phyloP scores from a whole-genome alignment of 805 yeast genomes.

The Kodamaea laetipori region DNA sequence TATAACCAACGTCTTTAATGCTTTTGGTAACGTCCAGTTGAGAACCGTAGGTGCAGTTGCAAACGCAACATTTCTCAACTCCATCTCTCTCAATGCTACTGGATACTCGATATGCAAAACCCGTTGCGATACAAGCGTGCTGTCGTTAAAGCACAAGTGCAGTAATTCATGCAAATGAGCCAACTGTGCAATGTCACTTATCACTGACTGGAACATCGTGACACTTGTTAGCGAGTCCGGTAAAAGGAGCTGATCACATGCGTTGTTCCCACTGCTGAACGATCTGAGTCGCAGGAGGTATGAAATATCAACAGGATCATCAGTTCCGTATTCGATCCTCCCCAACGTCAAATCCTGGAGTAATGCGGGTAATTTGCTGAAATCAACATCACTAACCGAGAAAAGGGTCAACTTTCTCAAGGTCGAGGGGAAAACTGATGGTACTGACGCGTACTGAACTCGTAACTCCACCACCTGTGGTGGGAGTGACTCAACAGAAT shows the following conservation, averaged over 20 bases:
- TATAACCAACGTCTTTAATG: neutral
- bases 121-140: slow-evolving; percentile 6
- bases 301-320: slow-evolving; percentile 7
- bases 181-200: neutral
- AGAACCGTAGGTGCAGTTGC: slow-evolving; percentile 3
- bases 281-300: slow-evolving; percentile 4
- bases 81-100: neutral
- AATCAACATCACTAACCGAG: slow-evolving; percentile 8
- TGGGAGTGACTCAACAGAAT: slow-evolving; percentile 7
- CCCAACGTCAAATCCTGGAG: slow-evolving; percentile 3
- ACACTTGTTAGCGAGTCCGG: slow-evolving; percentile 2
- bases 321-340: neutral
- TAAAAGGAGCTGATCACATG: slow-evolving; percentile 1
- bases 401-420: slow-evolving; percentile 4
- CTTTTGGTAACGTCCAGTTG: slow-evolving; percentile 7
- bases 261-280: slow-evolving; percentile 6
- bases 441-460: slow-evolving; percentile 1
- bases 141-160: slow-evolving; percentile 4
- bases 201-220: neutral
- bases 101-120: slow-evolving; percentile 10
- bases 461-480: slow-evolving; percentile 6
- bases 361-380: slow-evolving; percentile 4
- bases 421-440: slow-evolving; percentile 7
- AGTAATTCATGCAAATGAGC: slow-evolving; percentile 1
- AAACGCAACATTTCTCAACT: slow-evolving; percentile 6